Base-by-base conservation (phyloP, 2,329 filamentous ascomycete species). In the Sporothrix euskadiensis region DNA sequence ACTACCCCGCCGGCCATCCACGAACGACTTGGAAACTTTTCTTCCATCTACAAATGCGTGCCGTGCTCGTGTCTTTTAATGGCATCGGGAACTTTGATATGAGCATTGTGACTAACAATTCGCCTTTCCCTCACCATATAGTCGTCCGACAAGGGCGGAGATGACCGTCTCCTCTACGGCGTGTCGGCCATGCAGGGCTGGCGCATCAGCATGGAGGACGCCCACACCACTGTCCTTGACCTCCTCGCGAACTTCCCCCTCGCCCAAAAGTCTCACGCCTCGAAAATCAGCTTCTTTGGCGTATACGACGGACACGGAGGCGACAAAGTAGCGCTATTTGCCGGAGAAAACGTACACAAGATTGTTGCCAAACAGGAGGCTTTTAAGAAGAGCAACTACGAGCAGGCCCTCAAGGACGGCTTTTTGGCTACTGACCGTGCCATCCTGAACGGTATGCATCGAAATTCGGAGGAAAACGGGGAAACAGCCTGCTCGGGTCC, bases 161-260 rank as follows among this genome's bases (percentile, higher is more conserved):
- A 98, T 92, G 94, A 97, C 77, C 91, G 93, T 81, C 90, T 97
- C 81, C 84, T 96, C 81, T 99, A 93, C 83, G 96, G 96, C 81
- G 90, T 98, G 77, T 99, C 96, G 77, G 94, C 94, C 84, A 99
- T 99, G 96, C 96, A 99, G 85, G 96, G 96, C 86, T 99, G 96
- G 96, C 92, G 96, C 85, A 98, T 99, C 85, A 97, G 93, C 86
- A 99, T 99, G 96, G 96, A 99, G 83, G 96, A 99, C 82, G 91
- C 96, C 76, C 96, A 99, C 85, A 93, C 93, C 75, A 89, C 92
- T 73, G 85, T 98, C 71, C 92, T 99, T 81, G 93, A 98, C 83
- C 89, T 98, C 78, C 89, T 96, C 80, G 86, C 89, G 75, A 79
- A 81, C 73, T 79, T 83, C 74, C 81, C 81, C 75, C 81, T 90